Evolutionary conservation across 2,329 filamentous ascomycete genomes (phyloP), one percentile per base, ranked within the genome.

Genomic region (Rhinocladiella mackenziei): DNA sequence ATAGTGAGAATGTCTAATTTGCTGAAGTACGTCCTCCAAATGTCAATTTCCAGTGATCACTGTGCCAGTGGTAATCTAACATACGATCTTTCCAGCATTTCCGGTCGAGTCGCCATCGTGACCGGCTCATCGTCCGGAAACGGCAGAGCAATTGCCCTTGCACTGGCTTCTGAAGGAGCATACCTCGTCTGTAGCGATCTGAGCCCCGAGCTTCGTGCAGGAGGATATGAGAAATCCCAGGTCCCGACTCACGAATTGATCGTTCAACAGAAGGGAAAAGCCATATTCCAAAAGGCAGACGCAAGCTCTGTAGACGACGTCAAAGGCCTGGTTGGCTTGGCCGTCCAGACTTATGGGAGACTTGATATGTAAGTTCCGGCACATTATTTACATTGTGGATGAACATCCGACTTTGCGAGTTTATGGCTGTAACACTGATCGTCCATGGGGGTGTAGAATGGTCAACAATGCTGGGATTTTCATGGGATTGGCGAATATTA

Each of bases 401-500:
- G 11, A 17, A 17, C 28, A 14, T 18, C 20, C 7, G 14, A 10
- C 33, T 17, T 11, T n/a, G 6, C 17, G 11, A 43, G 39, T n/a
- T n/a, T n/a, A n/a, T n/a, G n/a, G n/a, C n/a, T n/a, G n/a, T n/a
- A n/a, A n/a, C n/a, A n/a, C n/a, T n/a, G n/a, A n/a, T n/a, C n/a
- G n/a, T n/a, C n/a, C n/a, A n/a, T n/a, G n/a, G 28, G 28, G n/a
- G 11, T 30, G 5, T n/a, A 30, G 28, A 60, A 86, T 95, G 59
- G 95, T 95, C 80, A 96, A 96, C 79, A 95, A 95, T 65, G 89
- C 89, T 17, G 89, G 89, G 43, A 95, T 95, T 66, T 40, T 41
- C 4, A 11, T 11, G 7, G 44, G 43, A 9, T 28, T 18, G 33
- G 18, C 11, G 4, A 14, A 34, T 30, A 32, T 33, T 23, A 14